Conservation (phyloP, 345 rosid genomes). For the Balakata baccata region DNA sequence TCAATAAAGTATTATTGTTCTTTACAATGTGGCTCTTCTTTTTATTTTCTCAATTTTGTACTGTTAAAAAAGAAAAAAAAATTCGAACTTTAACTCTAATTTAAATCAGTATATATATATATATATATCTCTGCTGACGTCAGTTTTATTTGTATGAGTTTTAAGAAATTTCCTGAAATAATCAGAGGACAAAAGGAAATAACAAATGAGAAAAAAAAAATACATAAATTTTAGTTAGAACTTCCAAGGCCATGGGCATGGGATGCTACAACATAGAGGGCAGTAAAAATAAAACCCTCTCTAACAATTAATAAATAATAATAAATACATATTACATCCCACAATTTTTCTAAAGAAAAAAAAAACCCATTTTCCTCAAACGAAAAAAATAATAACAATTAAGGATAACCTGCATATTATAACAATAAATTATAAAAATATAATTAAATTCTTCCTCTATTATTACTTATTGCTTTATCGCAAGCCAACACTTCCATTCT, state of each 20-base stretch:
- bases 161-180: too few species aligned
- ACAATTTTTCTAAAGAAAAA: too few species aligned
- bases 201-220: not conserved
- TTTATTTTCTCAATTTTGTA: not conserved
- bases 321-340: not conserved
- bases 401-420: not conserved
- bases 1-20: not conserved
- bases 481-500: not conserved
- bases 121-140: too few species aligned
- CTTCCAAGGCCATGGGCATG: not conserved
- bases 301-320: not conserved
- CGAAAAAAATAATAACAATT: not conserved
- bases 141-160: too few species aligned
- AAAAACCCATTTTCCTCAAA: not conserved
- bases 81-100: too few species aligned
- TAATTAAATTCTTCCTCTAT: not conserved
- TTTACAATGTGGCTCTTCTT: not conserved
- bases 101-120: too few species aligned
- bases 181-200: not conserved
- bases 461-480: slow-evolving; percentile 8
- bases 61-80: too few species aligned
- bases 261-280: not conserved
- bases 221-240: not conserved
- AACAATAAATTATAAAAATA: not conserved
- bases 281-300: not conserved